Conservation (phyloP, 2,329 filamentous ascomycete species). For the Shiraia sp. region DNA sequence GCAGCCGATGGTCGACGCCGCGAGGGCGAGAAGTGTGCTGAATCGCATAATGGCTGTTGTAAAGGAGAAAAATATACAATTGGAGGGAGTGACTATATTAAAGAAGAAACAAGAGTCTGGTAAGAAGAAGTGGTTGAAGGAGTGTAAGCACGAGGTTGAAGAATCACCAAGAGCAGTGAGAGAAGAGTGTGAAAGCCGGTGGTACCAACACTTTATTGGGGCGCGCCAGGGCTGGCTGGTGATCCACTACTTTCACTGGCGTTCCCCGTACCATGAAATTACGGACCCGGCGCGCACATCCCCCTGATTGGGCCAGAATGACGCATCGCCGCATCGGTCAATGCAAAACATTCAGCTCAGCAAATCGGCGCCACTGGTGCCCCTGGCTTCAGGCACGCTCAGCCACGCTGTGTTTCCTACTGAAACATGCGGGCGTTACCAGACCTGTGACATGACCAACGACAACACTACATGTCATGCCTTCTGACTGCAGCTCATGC, state of each 20-base stretch:
- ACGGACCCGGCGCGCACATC: not conserved
- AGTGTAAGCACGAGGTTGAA: conserved; percentile 1
- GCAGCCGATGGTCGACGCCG: conserved; percentile 25
- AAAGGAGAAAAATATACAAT: too few relatives aligned
- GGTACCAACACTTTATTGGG: too few relatives aligned
- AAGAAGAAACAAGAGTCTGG: conserved; percentile 5
- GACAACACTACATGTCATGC: too few relatives aligned
- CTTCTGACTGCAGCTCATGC: too few relatives aligned
- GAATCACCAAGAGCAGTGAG: conserved; percentile 1
- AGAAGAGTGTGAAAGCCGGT: not conserved
- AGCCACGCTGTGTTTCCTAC: not conserved
- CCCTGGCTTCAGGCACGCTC: conserved; percentile 2
- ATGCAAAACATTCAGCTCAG: not conserved
- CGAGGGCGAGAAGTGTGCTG: conserved; percentile 23
- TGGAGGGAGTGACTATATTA: conserved; percentile 16
- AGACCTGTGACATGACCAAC: too few relatives aligned
- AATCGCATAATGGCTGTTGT: conserved; percentile 24
- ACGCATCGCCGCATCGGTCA: not conserved
- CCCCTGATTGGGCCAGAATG: conserved; percentile 1
- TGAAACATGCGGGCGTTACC: too few relatives aligned
- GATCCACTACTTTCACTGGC: not conserved
- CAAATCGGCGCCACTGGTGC: not conserved
- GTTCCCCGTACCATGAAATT: conserved; percentile 4
- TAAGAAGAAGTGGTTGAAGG: conserved; percentile 5
- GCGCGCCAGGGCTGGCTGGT: not conserved